Evolutionary conservation across 176 grass and related monocot species (phyloP), one percentile per base, ranked within the genome.

Genomic region (Cenchrus fungigraminus): DNA sequence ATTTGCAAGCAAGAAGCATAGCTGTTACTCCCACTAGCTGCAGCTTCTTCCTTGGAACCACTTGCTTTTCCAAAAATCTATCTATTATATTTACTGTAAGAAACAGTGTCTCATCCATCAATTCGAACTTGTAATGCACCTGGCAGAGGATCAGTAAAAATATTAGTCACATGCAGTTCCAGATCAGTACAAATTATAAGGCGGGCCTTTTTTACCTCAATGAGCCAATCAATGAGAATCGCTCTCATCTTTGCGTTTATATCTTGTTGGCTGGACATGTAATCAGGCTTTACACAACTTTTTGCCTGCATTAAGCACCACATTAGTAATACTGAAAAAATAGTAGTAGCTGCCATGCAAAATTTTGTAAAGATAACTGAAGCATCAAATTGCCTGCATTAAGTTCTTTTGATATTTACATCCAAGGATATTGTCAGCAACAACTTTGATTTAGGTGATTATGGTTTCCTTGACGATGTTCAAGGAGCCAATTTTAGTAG

Each of bases 1-100:
- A 99, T 81, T 99, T 99, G 51, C 88, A 94, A 65, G 97, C 97
- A 89, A 99, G 88, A 83, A 99, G 86, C 94, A 99, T 61, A 84
- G 97, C 92, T 72, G 94, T 99, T 47, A 99, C 81, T 75, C 97
- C 97, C 53, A 94, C 97, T 44, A 96, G 64, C 84, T 96, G 97
- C 28, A 99, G 80, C 76, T 99, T 99, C 81, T 94, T 96, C 77
- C 89, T 90, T 85, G 74, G 85, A 20, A 94, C 66, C 57, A 78
- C 86, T 76, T 99, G 86, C 76, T 76, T 94, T 84, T 89, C 87
- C 69, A 99, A 87, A 76, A 92, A 99, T 88, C 97, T 91, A 63
- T 96, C 97, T 87, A 99, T 96, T 59, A 94, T 91, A 82, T 99
- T 94, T 43, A 99, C 88, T 12, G 86, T 99, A 22, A 99, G 93